Conservation (phyloP, 805 yeast species). For the Brettanomyces bruxellensis region DNA sequence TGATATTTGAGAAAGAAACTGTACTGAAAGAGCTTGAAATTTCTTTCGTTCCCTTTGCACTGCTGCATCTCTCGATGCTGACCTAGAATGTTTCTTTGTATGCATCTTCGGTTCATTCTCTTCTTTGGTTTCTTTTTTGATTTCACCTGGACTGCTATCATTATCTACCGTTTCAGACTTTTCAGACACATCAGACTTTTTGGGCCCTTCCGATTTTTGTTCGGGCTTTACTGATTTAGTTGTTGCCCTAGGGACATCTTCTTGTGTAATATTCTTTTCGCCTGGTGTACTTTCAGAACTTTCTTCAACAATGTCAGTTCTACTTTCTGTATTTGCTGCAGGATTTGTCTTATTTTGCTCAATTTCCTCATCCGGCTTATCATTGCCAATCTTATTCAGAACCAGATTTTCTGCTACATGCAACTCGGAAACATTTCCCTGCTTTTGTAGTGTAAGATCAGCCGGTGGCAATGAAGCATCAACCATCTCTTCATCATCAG, state of each 20-base stretch:
- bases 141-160: not conserved
- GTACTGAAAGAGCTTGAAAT: slow-evolving; percentile 53
- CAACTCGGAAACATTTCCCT: not conserved
- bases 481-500: slow-evolving; percentile 1
- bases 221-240: not conserved
- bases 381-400: not conserved
- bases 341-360: not conserved
- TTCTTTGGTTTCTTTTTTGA: not conserved
- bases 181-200: not conserved
- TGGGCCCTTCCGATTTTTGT: not conserved
- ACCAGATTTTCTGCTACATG: no score
- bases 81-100: slow-evolving; percentile 1
- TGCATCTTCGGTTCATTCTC: not conserved
- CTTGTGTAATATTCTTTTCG: no score
- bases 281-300: no score
- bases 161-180: not conserved
- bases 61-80: not conserved
- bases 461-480: not conserved
- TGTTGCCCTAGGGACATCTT: no score
- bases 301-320: not conserved
- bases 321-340: not conserved
- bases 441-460: not conserved
- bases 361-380: not conserved
- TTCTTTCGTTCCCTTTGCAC: slow-evolving; percentile 31
- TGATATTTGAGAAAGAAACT: slow-evolving; percentile 53